Evolutionary conservation across 2,329 filamentous ascomycete genomes (phyloP).

Genomic region (Penicillium sp.): DNA sequence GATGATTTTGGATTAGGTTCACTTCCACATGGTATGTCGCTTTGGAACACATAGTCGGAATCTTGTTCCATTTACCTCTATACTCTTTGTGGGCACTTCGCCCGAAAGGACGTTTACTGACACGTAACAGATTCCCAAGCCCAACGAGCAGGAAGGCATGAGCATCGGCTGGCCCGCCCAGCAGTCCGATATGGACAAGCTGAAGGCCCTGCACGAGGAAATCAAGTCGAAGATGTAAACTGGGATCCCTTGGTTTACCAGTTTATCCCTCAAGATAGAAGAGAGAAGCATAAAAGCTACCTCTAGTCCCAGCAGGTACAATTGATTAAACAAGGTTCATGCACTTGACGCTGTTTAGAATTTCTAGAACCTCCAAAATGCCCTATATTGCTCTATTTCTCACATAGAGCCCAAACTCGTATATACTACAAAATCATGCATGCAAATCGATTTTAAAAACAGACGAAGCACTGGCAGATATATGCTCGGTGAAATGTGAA

Average conservation of each 20-base stretch:
- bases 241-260: not conserved
- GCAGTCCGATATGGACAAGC: slow-evolving; percentile 75
- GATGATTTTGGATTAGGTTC: slow-evolving; percentile 61
- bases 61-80: not conserved
- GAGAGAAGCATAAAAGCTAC: not conserved
- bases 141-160: slow-evolving; percentile 79
- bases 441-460: not conserved
- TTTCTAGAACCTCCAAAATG: not conserved
- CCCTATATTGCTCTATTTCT: slow-evolving; percentile 11
- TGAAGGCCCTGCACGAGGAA: slow-evolving; percentile 80
- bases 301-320: not conserved
- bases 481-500: not conserved
- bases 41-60: not conserved
- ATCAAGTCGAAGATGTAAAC: slow-evolving; percentile 85
- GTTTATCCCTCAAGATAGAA: not conserved
- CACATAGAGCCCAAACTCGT: slow-evolving; percentile 2
- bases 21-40: slow-evolving; percentile 82
- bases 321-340: not conserved
- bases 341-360: not conserved
- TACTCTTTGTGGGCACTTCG: not conserved
- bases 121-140: slow-evolving; percentile 80
- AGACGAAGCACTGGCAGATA: not conserved
- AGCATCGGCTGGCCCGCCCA: slow-evolving; percentile 79
- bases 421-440: slow-evolving; percentile 18
- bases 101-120: slow-evolving; percentile 1